These are phyloP conservation scores for Vicia villosa DNA, from an alignment of 306 rosid genomes.

Conservation along the genomic window DNA sequence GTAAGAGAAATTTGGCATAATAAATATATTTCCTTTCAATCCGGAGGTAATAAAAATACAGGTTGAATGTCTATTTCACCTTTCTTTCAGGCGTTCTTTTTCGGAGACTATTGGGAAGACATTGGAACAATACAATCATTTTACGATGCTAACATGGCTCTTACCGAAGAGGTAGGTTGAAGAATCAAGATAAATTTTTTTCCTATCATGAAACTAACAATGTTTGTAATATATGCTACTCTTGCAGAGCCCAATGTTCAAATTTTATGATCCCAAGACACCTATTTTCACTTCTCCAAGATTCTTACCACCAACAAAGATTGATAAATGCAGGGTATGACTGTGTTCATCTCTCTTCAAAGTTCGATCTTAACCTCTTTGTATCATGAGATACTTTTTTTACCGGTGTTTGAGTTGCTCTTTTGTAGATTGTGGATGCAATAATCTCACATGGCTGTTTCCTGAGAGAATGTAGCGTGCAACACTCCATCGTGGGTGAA, in stretches of 20 bases:
- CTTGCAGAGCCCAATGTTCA: constrained; percentile 67
- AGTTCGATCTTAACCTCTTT: not conserved
- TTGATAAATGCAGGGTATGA: constrained; percentile 74
- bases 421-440: constrained; percentile 71
- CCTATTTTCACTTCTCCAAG: constrained; percentile 89
- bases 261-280: constrained; percentile 86
- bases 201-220: not conserved
- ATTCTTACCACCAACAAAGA: constrained; percentile 96
- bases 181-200: not conserved
- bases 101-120: constrained; percentile 95
- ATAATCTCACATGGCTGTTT: constrained; percentile 95
- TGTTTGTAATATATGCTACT: not conserved
- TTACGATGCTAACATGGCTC: constrained; percentile 86
- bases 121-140: constrained; percentile 84
- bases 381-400: constrained; percentile 21
- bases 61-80: constrained; percentile 15
- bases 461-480: constrained; percentile 65
- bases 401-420: constrained; percentile 38
- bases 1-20: constrained; percentile 49
- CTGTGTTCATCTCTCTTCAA: not conserved
- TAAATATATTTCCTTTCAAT: constrained; percentile 16
- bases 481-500: constrained; percentile 79
- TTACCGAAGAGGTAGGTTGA: constrained; percentile 75
- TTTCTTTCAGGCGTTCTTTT: constrained; percentile 66
- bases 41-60: constrained; percentile 6